Conservation (phyloP, 164 flowering plant species). For the Magnolia sinica region DNA sequence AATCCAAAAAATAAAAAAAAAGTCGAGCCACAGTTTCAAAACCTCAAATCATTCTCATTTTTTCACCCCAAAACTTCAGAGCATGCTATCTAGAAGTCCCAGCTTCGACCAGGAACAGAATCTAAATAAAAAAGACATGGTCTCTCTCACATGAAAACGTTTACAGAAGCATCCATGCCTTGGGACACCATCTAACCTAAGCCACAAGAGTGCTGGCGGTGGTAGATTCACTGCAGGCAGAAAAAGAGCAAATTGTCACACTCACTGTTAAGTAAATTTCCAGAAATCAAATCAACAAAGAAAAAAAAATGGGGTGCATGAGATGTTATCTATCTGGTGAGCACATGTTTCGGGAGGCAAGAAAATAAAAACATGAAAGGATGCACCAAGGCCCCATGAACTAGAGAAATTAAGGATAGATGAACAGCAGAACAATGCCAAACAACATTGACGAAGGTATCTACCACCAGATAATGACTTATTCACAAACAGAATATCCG, state of each 20-base stretch:
- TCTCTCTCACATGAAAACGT: neutral
- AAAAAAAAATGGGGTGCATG: neutral
- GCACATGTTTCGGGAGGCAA: too few species aligned
- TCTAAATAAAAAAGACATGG: neutral
- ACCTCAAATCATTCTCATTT: too few species aligned
- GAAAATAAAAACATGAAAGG: too few species aligned
- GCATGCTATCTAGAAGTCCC: neutral
- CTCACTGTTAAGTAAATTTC: neutral
- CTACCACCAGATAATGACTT: too few species aligned
- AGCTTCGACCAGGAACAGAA: neutral
- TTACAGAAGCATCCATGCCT: neutral
- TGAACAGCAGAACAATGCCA: too few species aligned
- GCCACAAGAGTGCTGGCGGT: constrained; percentile 91
- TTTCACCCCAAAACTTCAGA: neutral
- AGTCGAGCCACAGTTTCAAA: neutral
- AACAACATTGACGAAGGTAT: too few species aligned
- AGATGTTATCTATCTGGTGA: too few species aligned
- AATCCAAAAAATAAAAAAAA: too few species aligned
- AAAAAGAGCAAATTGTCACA: constrained; percentile 1
- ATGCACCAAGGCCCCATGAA: too few species aligned
- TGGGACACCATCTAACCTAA: constrained; percentile 21
- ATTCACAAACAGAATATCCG: too few species aligned
- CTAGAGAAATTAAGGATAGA: too few species aligned
- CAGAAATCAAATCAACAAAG: neutral
- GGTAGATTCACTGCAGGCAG: constrained; percentile 64